phyloP scores from a whole-genome alignment of 805 yeast genomes.

The Candida easanensis region DNA sequence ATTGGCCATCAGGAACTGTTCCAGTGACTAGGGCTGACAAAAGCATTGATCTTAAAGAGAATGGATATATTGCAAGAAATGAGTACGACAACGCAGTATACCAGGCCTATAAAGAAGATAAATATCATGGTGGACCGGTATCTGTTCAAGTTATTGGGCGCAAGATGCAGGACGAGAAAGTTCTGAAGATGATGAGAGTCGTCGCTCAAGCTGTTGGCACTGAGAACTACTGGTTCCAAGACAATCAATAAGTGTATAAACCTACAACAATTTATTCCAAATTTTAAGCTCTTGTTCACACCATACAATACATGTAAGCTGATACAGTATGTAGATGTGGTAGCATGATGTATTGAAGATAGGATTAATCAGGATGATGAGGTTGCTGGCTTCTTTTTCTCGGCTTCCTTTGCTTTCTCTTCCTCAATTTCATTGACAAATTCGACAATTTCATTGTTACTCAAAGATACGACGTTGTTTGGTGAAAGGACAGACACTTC shows the following conservation, averaged over 20 bases:
- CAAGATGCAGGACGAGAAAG: slow-evolving; percentile 59
- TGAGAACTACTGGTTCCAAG: slow-evolving; percentile 3
- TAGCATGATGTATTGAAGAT: no score
- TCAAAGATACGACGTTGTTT: slow-evolving; percentile 28
- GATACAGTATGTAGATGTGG: no score
- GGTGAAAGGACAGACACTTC: slow-evolving; percentile 88
- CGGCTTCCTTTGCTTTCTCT: slow-evolving; percentile 20
- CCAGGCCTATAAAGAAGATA: slow-evolving; percentile 46
- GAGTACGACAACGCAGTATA: slow-evolving; percentile 42
- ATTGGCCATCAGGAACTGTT: slow-evolving; percentile 53
- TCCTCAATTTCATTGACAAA: slow-evolving; percentile 17
- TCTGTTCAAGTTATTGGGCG: slow-evolving; percentile 61
- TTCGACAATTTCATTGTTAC: slow-evolving; percentile 15
- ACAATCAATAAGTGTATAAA: background rate
- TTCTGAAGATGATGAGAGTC: slow-evolving; percentile 28
- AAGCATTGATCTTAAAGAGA: slow-evolving; percentile 35
- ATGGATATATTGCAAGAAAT: slow-evolving; percentile 28
- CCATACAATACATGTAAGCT: background rate
- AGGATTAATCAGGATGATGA: slow-evolving; percentile 4
- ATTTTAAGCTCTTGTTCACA: background rate
- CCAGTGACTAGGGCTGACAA: slow-evolving; percentile 57
- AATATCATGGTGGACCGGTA: slow-evolving; percentile 57
- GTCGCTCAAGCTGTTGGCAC: slow-evolving; percentile 2
- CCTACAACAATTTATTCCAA: background rate
- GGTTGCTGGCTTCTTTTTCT: slow-evolving; percentile 16